Percentiles rank a stretch among this genome's conserved stretches.
Conservation (phyloP, 2,329 filamentous ascomycete genomes). For the Epicoccum sorghinum region DNA sequence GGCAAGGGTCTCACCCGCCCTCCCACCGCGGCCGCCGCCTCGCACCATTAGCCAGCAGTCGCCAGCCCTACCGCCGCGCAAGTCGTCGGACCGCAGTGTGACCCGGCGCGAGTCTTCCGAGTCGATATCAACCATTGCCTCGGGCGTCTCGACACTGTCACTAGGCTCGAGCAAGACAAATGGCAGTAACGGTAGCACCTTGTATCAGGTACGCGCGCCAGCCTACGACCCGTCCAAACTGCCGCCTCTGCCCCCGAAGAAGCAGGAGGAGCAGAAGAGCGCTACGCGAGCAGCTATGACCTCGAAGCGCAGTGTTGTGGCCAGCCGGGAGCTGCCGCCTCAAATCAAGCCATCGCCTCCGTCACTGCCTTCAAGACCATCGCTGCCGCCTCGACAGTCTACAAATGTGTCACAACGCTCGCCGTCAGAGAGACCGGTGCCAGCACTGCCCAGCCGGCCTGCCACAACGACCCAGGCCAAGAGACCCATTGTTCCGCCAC, state of each 20-base stretch:
- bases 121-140: constrained; percentile 59
- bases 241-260: constrained; percentile 61
- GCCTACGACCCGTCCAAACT: constrained; percentile 62
- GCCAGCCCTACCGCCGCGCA: constrained; percentile 53
- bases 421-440: constrained; percentile 20
- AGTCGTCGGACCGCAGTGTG: constrained; percentile 49
- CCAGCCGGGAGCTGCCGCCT: constrained; percentile 34
- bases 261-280: constrained; percentile 47
- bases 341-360: constrained; percentile 37
- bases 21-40: constrained; percentile 53
- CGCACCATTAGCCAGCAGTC: constrained; percentile 52
- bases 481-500: constrained; percentile 38
- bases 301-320: constrained; percentile 38
- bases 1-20: constrained; percentile 35
- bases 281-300: constrained; percentile 47
- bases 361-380: constrained; percentile 27
- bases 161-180: constrained; percentile 55
- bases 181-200: constrained; percentile 38
- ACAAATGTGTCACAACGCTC: constrained; percentile 14
- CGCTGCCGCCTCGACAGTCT: constrained; percentile 28
- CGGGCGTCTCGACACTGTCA: constrained; percentile 56
- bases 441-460: constrained; percentile 24
- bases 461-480: constrained; percentile 13
- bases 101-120: constrained; percentile 50
- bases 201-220: constrained; percentile 58